Evolutionary conservation across 2,329 filamentous ascomycete species (phyloP).

Genomic region (Aspergillus awamori): DNA sequence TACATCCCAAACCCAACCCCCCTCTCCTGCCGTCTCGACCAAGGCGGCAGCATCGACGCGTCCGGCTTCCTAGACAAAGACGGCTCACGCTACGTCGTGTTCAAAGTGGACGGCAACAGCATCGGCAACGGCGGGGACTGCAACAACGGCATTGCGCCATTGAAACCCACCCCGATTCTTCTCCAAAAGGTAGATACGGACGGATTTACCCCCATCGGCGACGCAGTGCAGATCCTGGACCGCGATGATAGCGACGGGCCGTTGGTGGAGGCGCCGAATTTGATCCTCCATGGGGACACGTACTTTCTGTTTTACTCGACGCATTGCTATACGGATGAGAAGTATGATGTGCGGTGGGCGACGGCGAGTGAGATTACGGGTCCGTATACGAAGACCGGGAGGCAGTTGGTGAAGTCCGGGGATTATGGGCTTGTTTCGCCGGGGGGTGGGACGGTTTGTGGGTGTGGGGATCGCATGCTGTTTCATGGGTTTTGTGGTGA

Average conservation of each 20-base stretch:
- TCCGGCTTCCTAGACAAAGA: slow-evolving; percentile 61
- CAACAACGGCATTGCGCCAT: slow-evolving; percentile 46
- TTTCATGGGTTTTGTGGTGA: slow-evolving; percentile 37
- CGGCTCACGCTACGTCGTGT: slow-evolving; percentile 61
- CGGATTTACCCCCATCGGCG: slow-evolving; percentile 58
- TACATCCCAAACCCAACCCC: slow-evolving; percentile 54
- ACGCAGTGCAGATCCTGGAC: slow-evolving; percentile 60
- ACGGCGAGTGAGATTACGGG: slow-evolving; percentile 39
- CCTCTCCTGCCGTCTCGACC: slow-evolving; percentile 55
- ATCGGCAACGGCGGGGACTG: slow-evolving; percentile 52
- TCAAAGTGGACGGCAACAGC: slow-evolving; percentile 69
- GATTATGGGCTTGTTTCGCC: slow-evolving; percentile 35
- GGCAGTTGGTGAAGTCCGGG: slow-evolving; percentile 39
- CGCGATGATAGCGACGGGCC: slow-evolving; percentile 66
- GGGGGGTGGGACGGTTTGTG: slow-evolving; percentile 36
- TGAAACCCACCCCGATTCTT: slow-evolving; percentile 44
- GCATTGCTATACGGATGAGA: slow-evolving; percentile 58
- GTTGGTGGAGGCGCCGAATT: slow-evolving; percentile 63
- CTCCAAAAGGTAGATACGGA: slow-evolving; percentile 46
- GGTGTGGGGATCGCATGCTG: slow-evolving; percentile 36
- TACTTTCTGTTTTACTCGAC: slow-evolving; percentile 67
- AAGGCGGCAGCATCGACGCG: slow-evolving; percentile 66
- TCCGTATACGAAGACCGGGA: slow-evolving; percentile 37
- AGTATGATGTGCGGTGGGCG: slow-evolving; percentile 61
- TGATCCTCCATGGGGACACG: slow-evolving; percentile 49